Base-by-base conservation (phyloP, 768 basidiomycete genomes). In the Tylopilus subfusipes region DNA sequence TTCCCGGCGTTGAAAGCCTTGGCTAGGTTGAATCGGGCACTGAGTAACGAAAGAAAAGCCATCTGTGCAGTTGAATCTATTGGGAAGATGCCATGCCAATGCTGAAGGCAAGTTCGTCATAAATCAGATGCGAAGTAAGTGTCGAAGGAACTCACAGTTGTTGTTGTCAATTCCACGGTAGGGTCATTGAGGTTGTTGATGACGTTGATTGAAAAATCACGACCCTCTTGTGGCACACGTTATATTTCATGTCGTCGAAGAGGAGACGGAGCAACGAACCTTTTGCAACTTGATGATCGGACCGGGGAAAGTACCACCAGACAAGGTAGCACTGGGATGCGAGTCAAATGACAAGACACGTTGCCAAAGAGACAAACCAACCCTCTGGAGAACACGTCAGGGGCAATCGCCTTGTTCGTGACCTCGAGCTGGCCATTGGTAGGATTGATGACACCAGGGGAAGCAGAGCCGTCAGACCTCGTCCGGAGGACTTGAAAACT, bases 311-410 rank as follows among this genome's bases (percentile, higher is more conserved):
- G 59, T 68, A 16, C 79, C 79, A 29, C 72, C 74, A 33, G 78
- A 76, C 38, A 82, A 65, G 3, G 76, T 71, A 21, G 80, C 64
- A 33, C 77, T 78, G 18, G 22, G 29, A 30, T 13, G 14, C 8
- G 5, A 2, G 25, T 59, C 30, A 58, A 36, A 29, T 29, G 14
- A n/a, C 18, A 16, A 13, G 6, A 44, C 13, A 0, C n/a, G 0
- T 36, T 13, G 9, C 2, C 12, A 43, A 49, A 31, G 7, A 34
- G 18, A 56, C 3, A 18, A 54, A 68, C 68, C 19, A 30, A 77
- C 77, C 71, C 68, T 40, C 68, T 68, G 43, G 52, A 49, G 52
- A 75, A 81, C 21, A 81, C 81, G 64, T 83, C 82, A 0, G 82
- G 82, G 14, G 76, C 59, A 48, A 83, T 76, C 13, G 66, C 53